Conservation (phyloP, 2,329 filamentous ascomycete genomes). For the Cladophialophora carrionii region DNA sequence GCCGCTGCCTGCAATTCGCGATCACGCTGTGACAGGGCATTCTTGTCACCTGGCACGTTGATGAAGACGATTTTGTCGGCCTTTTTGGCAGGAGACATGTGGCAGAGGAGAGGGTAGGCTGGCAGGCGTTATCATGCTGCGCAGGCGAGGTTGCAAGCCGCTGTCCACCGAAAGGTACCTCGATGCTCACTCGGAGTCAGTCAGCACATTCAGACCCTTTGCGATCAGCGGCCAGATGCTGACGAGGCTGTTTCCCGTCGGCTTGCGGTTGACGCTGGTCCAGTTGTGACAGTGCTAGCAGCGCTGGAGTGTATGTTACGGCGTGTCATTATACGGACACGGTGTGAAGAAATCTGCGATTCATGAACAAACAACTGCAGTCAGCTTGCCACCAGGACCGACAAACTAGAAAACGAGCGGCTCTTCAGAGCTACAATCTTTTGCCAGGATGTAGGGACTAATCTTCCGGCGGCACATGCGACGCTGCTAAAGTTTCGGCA, state of each 20-base stretch:
- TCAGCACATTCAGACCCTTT: not conserved
- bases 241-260: not conserved
- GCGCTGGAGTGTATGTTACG: not conserved
- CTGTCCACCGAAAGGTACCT: not conserved
- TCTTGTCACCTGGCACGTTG: conserved; percentile 1
- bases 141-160: not conserved
- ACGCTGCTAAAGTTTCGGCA: not conserved
- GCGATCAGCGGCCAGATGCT: not conserved
- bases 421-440: not conserved
- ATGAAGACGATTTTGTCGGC: not conserved
- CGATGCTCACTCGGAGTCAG: not conserved
- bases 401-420: not conserved
- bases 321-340: not conserved
- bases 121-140: not conserved
- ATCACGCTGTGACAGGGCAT: conserved; percentile 5
- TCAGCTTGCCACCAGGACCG: not conserved
- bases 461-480: not conserved
- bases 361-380: not conserved
- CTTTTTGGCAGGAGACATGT: conserved; percentile 4
- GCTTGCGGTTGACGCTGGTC: not conserved
- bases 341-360: not conserved
- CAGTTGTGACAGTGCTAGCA: not conserved
- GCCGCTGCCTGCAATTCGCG: conserved; percentile 8
- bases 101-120: not conserved
- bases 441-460: not conserved